These are phyloP conservation scores for Lichtheimia corymbifera DNA, from an alignment of 371 early-diverging fungal species.

Conservation along the genomic window DNA sequence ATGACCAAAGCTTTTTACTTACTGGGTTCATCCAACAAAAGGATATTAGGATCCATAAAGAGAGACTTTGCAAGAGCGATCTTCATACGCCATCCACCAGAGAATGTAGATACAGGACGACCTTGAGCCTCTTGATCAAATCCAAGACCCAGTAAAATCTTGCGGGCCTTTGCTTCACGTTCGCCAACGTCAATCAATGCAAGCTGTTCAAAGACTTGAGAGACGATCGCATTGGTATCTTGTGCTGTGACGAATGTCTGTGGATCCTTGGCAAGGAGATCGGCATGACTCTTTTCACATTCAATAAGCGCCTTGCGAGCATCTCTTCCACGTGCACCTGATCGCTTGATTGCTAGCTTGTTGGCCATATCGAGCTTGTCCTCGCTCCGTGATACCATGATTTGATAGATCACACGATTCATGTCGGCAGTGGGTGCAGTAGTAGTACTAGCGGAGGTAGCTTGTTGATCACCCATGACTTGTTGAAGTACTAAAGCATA, in stretches of 20 bases:
- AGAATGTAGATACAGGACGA: conserved; percentile 55
- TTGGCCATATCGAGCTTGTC: conserved; percentile 53
- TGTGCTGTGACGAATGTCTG: conserved; percentile 46
- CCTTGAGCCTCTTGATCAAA: conserved; percentile 49
- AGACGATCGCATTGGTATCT: conserved; percentile 59
- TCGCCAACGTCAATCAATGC: conserved; percentile 50
- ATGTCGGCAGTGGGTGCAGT: conserved; percentile 18
- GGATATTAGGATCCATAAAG: conserved; percentile 73
- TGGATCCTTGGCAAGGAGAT: conserved; percentile 37
- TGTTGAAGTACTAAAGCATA: conserved; percentile 33
- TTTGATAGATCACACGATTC: conserved; percentile 27
- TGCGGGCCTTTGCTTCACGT: conserved; percentile 59
- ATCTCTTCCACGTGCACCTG: conserved; percentile 77
- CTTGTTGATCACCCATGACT: conserved; percentile 29
- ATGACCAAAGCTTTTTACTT: background rate
- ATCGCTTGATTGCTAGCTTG: conserved; percentile 71
- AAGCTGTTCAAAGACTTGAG: conserved; percentile 50
- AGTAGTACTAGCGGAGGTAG: background rate
- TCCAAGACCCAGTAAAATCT: conserved; percentile 63
- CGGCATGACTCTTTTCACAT: conserved; percentile 54
- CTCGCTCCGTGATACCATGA: conserved; percentile 33
- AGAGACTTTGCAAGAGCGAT: conserved; percentile 83
- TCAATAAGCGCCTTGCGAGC: conserved; percentile 63
- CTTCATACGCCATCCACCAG: conserved; percentile 92
- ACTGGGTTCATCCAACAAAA: conserved; percentile 89